These are phyloP conservation scores for Urochloa ruziziensis DNA, from an alignment of 176 grass and related monocot genomes.

Conservation along the genomic window DNA sequence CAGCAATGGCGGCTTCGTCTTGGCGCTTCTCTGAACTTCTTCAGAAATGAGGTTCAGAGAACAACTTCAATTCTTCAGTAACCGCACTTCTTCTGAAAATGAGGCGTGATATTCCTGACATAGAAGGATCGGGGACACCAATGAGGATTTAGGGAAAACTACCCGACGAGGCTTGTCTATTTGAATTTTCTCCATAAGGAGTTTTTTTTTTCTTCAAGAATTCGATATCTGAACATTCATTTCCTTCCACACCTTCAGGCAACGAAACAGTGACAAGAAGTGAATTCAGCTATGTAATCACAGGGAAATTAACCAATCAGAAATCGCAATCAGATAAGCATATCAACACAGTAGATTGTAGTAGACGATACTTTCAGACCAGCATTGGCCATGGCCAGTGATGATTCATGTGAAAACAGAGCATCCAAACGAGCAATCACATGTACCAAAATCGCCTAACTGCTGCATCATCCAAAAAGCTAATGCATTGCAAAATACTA, in stretches of 20 bases:
- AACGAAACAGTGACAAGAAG: neutral
- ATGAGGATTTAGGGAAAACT: no score
- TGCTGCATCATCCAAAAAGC: neutral
- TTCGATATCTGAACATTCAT: neutral
- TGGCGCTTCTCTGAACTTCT: neutral
- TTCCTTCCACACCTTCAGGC: neutral
- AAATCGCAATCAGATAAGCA: neutral
- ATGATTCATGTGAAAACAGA: neutral
- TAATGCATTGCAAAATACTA: neutral
- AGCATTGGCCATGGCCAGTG: neutral
- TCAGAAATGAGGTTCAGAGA: no score
- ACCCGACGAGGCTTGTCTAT: neutral
- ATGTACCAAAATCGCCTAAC: neutral
- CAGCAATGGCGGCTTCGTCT: neutral
- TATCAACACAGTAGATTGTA: neutral
- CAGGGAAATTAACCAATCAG: neutral
- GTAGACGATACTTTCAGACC: neutral
- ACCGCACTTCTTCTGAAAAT: no score
- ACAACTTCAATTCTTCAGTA: no score
- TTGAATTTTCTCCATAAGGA: neutral
- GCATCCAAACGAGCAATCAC: neutral
- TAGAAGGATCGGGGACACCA: no score
- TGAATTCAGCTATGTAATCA: neutral
- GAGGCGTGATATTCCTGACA: no score
- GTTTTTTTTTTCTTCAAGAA: neutral